These are phyloP conservation scores for Aspergillus sp. DNA, from an alignment of 2,329 filamentous ascomycete species.

Conservation along the genomic window DNA sequence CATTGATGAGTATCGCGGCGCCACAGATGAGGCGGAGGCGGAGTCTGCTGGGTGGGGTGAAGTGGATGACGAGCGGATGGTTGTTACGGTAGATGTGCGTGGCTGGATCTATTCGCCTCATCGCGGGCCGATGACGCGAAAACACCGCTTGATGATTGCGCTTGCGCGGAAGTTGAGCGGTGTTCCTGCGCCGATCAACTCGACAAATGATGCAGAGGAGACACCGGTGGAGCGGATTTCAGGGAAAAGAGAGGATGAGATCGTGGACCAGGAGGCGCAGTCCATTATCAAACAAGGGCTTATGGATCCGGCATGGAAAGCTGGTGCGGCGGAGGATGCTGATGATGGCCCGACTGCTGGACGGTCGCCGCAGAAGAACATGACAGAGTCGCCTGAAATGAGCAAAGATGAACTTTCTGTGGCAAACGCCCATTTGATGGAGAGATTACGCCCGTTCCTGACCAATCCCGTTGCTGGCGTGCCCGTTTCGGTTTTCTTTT, in stretches of 20 bases:
- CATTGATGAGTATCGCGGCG: conserved; percentile 41
- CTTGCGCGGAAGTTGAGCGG: conserved; percentile 85
- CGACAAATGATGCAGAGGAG: conserved; percentile 26
- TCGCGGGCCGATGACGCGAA: conserved; percentile 76
- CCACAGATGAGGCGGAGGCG: conserved; percentile 52
- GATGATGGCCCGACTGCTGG: conserved; percentile 23
- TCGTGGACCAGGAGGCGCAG: conserved; percentile 71
- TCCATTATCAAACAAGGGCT: conserved; percentile 71
- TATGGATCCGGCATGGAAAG: conserved; percentile 66
- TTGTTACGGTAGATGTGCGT: conserved; percentile 91
- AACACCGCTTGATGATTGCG: conserved; percentile 82
- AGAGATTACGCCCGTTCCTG: conserved; percentile 83
- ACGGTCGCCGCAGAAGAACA: conserved; percentile 38
- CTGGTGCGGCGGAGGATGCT: conserved; percentile 54
- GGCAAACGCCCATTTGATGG: conserved; percentile 85
- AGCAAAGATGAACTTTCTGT: conserved; percentile 70
- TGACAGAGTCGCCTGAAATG: conserved; percentile 50
- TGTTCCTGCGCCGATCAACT: conserved; percentile 63
- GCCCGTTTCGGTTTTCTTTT: conserved; percentile 91
- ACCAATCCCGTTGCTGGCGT: conserved; percentile 74
- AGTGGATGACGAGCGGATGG: conserved; percentile 75
- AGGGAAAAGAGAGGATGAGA: conserved; percentile 56
- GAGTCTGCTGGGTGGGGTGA: conserved; percentile 77
- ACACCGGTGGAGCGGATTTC: conserved; percentile 26
- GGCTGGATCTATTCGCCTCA: conserved; percentile 94